Evolutionary conservation across 257 asterid species (phyloP).

Genomic region (Perilla frutescens): DNA sequence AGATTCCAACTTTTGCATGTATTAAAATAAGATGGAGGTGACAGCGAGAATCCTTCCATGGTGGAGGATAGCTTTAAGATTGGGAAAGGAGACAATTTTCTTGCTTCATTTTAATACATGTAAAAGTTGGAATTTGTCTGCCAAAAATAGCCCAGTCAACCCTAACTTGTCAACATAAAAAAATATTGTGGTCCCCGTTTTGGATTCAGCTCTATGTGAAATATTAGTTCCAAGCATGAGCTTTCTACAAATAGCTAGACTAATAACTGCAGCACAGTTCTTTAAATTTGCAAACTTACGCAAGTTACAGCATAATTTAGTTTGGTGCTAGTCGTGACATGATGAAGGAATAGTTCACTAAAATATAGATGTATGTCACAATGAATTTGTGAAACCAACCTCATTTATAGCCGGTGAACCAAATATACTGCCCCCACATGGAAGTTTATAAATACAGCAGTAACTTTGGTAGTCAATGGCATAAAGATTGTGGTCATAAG

Average conservation of each 20-base stretch:
- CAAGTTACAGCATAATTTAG: slow-evolving; percentile 1
- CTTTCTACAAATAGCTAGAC: neutral
- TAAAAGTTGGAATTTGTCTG: neutral
- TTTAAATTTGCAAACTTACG: neutral
- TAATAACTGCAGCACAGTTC: neutral
- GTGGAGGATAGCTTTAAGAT: neutral
- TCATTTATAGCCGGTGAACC: slow-evolving; percentile 89
- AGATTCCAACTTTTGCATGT: too few species aligned
- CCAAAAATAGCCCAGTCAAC: neutral
- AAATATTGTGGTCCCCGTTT: neutral
- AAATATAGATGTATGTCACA: slow-evolving; percentile 5
- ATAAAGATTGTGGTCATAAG: slow-evolving; percentile 85
- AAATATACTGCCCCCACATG: slow-evolving; percentile 89
- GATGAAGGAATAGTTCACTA: slow-evolving; percentile 16
- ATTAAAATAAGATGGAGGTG: neutral
- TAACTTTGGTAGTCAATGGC: slow-evolving; percentile 81
- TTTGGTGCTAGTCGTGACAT: neutral
- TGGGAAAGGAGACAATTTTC: neutral
- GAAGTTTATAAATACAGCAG: slow-evolving; percentile 65
- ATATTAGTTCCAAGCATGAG: neutral
- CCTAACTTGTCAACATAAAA: neutral
- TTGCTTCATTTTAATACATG: neutral
- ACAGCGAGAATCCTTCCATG: neutral
- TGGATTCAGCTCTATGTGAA: neutral
- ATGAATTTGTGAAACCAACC: slow-evolving; percentile 53